Conservation (phyloP, 306 rosid genomes). For the Medicago truncatula region MtrunA17r5.0-ANR NC_053046.1:9074501-9075000, state of each 20-base stretch:
- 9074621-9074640: slow-evolving; percentile 26
- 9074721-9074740: slow-evolving; percentile 91
- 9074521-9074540: slow-evolving; percentile 33
- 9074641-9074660: background rate
- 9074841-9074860: background rate
- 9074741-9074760: slow-evolving; percentile 78
- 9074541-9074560: slow-evolving; percentile 58
- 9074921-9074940: slow-evolving; percentile 83
- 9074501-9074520: slow-evolving; percentile 35
- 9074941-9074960: slow-evolving; percentile 78
- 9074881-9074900: slow-evolving; percentile 50
- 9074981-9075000: slow-evolving; percentile 53
- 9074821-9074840: background rate
- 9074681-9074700: slow-evolving; percentile 48
- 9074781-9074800: slow-evolving; percentile 62
- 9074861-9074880: background rate
- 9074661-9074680: slow-evolving; percentile 24
- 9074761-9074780: slow-evolving; percentile 79
- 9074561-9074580: slow-evolving; percentile 63
- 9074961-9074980: slow-evolving; percentile 59
- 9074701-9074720: slow-evolving; percentile 83
- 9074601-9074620: slow-evolving; percentile 77
- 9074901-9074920: slow-evolving; percentile 88
- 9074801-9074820: no score
- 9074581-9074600: slow-evolving; percentile 47